Conservation (phyloP, 257 asterid species). For the Handroanthus guayacan region DNA sequence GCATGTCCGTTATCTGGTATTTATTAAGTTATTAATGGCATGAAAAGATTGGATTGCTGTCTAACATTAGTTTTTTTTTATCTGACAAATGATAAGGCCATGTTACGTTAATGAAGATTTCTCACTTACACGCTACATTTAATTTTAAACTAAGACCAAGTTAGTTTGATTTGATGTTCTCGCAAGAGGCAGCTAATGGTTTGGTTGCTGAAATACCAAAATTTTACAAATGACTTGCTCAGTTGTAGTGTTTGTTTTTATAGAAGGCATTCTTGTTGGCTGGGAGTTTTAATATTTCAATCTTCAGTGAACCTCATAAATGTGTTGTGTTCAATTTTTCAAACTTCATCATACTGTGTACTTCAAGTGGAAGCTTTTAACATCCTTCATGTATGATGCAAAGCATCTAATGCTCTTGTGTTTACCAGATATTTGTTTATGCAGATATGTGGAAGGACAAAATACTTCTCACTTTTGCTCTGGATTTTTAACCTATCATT, state of each 20-base stretch:
- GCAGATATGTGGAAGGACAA: slow-evolving; percentile 85
- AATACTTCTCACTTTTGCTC: slow-evolving; percentile 61
- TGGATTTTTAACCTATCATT: slow-evolving; percentile 81
- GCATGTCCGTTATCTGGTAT: not conserved
- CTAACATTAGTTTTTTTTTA: not conserved
- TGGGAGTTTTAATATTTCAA: slow-evolving; percentile 15
- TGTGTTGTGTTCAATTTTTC: slow-evolving; percentile 9
- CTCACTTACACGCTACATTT: not conserved
- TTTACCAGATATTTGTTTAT: slow-evolving; percentile 56
- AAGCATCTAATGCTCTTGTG: slow-evolving; percentile 50
- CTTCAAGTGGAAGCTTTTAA: slow-evolving; percentile 16
- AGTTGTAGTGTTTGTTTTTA: not conserved
- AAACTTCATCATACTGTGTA: slow-evolving; percentile 4
- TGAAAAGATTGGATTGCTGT: slow-evolving; percentile 11
- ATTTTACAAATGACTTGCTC: slow-evolving; percentile 3
- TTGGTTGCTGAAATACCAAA: slow-evolving; percentile 24
- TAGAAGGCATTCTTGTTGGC: slow-evolving; percentile 18
- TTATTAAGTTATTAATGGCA: not conserved
- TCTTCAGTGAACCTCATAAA: slow-evolving; percentile 21
- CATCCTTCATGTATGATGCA: slow-evolving; percentile 16
- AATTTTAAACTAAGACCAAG: not conserved
- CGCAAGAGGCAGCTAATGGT: not conserved
- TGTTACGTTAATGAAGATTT: not conserved
- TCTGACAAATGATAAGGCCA: slow-evolving; percentile 17
- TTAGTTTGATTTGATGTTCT: slow-evolving; percentile 1